Conservation (phyloP, 345 rosid genomes). For the Microthlaspi erraticum region DNA sequence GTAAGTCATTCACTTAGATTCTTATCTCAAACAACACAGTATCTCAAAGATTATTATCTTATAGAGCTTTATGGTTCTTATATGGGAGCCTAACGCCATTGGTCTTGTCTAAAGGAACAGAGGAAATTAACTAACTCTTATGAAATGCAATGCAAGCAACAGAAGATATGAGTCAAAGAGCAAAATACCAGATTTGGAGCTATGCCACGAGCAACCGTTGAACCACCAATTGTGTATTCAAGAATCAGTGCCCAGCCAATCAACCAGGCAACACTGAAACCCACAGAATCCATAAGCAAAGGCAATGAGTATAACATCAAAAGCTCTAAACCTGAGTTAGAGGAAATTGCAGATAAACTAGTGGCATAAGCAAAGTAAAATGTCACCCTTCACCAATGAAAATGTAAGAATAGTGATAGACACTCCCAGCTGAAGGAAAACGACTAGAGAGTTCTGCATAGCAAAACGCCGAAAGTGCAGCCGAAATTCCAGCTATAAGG, state of each 20-base stretch:
- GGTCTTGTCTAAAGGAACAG: neutral
- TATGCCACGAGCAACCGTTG: conserved; percentile 95
- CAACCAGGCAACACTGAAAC: conserved; percentile 82
- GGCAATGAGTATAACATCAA: neutral
- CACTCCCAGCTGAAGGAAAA: conserved; percentile 98
- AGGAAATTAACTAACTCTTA: neutral
- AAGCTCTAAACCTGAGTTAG: neutral
- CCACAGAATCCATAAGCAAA: conserved; percentile 15
- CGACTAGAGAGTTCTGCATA: conserved; percentile 95
- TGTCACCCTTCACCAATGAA: conserved; percentile 92
- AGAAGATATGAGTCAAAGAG: neutral
- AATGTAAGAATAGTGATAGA: conserved; percentile 94
- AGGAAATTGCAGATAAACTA: neutral
- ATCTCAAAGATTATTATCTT: neutral
- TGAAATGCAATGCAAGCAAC: conserved; percentile 16
- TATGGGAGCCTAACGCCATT: neutral
- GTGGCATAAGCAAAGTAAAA: conserved; percentile 14
- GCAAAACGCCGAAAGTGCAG: conserved; percentile 93
- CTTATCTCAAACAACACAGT: neutral
- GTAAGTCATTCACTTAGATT: neutral
- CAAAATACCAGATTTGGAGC: conserved; percentile 73
- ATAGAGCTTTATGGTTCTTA: neutral
- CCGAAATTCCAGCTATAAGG: conserved; percentile 89
- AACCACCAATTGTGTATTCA: conserved; percentile 93
- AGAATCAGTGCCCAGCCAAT: conserved; percentile 92